These are phyloP conservation scores for Beauveria sp. DNA, from an alignment of 2,329 filamentous ascomycete genomes.

Conservation along the genomic window DNA sequence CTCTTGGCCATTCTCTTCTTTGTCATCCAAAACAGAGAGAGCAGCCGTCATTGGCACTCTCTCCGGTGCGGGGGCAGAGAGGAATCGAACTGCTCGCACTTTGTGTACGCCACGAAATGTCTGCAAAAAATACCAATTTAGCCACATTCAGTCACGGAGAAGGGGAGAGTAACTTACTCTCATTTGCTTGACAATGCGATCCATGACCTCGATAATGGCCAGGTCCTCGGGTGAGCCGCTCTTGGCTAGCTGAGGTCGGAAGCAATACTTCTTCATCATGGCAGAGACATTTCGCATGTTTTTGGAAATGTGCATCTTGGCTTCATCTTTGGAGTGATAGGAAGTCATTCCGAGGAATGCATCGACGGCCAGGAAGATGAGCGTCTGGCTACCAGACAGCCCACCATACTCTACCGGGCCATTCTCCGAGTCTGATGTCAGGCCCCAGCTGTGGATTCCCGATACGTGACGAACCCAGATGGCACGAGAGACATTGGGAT, in stretches of 20 bases:
- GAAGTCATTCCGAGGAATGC: neutral
- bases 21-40: neutral
- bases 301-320: constrained; percentile 1
- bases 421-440: neutral
- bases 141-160: neutral
- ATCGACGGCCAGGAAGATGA: constrained; percentile 1
- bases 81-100: neutral
- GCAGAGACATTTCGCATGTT: neutral
- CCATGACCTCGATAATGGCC: constrained; percentile 3
- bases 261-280: neutral
- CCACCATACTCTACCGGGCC: neutral
- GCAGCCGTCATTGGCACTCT: constrained; percentile 5
- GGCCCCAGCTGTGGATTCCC: constrained; percentile 4
- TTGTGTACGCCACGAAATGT: constrained; percentile 5
- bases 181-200: constrained; percentile 5
- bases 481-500: constrained; percentile 1
- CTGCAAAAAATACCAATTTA: neutral
- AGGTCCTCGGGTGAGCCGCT: neutral
- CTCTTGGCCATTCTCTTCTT: neutral
- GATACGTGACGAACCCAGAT: constrained; percentile 5
- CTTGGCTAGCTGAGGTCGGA: neutral
- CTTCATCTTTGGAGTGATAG: neutral
- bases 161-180: neutral
- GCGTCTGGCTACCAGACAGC: constrained; percentile 2
- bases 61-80: neutral